Conservation (phyloP, 805 yeast species). For the Barnettozyma populi region DNA sequence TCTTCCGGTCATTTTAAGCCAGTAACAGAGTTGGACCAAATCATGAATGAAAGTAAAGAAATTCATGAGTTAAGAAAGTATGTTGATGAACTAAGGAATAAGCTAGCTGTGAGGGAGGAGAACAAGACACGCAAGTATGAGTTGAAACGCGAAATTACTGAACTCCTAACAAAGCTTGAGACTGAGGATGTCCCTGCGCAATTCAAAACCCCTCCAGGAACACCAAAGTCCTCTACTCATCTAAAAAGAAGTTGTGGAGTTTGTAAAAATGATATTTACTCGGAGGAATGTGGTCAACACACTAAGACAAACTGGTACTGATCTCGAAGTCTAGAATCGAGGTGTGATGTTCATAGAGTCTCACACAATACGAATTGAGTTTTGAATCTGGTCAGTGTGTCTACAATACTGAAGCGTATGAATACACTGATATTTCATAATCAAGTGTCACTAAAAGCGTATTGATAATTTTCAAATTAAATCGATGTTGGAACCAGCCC, state of each 20-base stretch:
- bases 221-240: neutral
- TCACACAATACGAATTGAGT: too few relatives aligned
- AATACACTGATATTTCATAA: too few relatives aligned
- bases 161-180: conserved; percentile 1
- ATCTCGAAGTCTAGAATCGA: too few relatives aligned
- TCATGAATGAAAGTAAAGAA: conserved; percentile 30
- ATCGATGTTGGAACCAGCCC: too few relatives aligned
- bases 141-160: conserved; percentile 16
- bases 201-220: conserved; percentile 4
- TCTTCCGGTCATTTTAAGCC: neutral
- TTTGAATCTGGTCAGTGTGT: too few relatives aligned
- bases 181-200: conserved; percentile 5
- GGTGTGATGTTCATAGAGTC: too few relatives aligned
- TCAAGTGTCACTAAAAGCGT: too few relatives aligned
- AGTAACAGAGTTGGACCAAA: conserved; percentile 28
- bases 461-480: too few relatives aligned
- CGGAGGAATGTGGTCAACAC: neutral
- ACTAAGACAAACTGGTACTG: neutral
- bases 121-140: conserved; percentile 31
- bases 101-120: conserved; percentile 29
- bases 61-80: conserved; percentile 29
- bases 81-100: conserved; percentile 28
- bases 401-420: too few relatives aligned
- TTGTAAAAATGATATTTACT: neutral
- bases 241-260: neutral